phyloP scores from a whole-genome alignment of 495 filamentous ascomycete species.

The Tirmania nivea region DNA sequence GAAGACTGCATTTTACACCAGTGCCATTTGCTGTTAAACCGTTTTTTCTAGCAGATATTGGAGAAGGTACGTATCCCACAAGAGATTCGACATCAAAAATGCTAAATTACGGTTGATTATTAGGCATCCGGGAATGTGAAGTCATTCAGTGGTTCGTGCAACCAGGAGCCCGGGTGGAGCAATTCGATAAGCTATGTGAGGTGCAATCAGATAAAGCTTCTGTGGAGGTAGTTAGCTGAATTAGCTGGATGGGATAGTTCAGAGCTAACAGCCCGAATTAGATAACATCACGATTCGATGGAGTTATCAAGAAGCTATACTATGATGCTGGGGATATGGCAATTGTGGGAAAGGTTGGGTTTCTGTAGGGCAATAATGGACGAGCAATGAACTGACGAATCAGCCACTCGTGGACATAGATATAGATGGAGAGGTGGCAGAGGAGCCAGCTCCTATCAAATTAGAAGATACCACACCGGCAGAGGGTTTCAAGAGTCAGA shows the following conservation, averaged over 20 bases:
- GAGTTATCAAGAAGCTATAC: slow-evolving; percentile 87
- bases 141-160: slow-evolving; percentile 99
- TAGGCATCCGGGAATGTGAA: slow-evolving; percentile 92
- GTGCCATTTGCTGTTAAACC: slow-evolving; percentile 40
- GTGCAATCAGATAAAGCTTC: slow-evolving; percentile 96
- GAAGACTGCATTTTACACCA: background rate
- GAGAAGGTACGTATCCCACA: slow-evolving; percentile 45
- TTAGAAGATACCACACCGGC: slow-evolving; percentile 24
- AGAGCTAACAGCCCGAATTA: slow-evolving; percentile 11
- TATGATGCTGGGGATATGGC: slow-evolving; percentile 94
- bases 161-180: slow-evolving; percentile 83
- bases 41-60: slow-evolving; percentile 84
- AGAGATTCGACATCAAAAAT: no score
- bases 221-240: slow-evolving; percentile 40
- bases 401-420: slow-evolving; percentile 61
- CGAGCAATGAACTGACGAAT: background rate
- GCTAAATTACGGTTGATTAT: background rate
- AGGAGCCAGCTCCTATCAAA: slow-evolving; percentile 17
- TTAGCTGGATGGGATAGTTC: background rate
- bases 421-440: slow-evolving; percentile 27
- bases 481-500: background rate
- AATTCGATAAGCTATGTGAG: slow-evolving; percentile 94
- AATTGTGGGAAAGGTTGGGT: slow-evolving; percentile 48
- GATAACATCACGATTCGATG: slow-evolving; percentile 88
- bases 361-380: background rate